Percentiles rank a stretch among this genome's conserved stretches.
These are phyloP conservation scores for Digitaria exilis DNA, from an alignment of 202 grass and related monocot genomes.

Conservation along the genomic window DNA sequence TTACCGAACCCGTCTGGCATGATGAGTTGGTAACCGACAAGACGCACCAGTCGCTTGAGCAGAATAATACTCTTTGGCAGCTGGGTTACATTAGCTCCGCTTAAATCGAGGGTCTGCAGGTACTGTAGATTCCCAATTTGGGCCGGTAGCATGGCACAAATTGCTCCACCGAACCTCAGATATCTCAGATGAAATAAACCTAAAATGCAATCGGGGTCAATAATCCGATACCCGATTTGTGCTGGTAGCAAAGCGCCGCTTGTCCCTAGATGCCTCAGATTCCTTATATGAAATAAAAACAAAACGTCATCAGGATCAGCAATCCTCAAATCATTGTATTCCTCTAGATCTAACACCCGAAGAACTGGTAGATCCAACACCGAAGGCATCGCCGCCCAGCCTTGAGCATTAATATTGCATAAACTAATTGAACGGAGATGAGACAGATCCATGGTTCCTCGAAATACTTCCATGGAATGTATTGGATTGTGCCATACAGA, in stretches of 20 bases:
- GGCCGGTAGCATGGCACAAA: neutral
- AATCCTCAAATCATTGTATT: neutral
- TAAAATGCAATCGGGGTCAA: neutral
- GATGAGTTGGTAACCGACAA: neutral
- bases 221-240: neutral
- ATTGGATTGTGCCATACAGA: neutral
- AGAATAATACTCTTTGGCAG: neutral
- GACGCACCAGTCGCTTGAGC: neutral
- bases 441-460: neutral
- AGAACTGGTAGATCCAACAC: neutral
- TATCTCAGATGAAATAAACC: neutral
- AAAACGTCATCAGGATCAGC: neutral
- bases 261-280: neutral
- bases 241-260: neutral
- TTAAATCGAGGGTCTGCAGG: neutral
- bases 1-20: conserved; percentile 17
- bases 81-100: neutral
- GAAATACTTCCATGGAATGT: neutral
- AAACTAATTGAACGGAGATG: conserved; percentile 1
- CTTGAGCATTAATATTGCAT: neutral
- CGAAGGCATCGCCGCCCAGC: neutral
- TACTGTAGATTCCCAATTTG: neutral
- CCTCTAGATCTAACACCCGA: neutral
- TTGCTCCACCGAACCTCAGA: neutral
- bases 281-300: neutral